These are phyloP conservation scores for Litsea cubeba DNA, from an alignment of 164 flowering plant species.

Conservation along the genomic window DNA sequence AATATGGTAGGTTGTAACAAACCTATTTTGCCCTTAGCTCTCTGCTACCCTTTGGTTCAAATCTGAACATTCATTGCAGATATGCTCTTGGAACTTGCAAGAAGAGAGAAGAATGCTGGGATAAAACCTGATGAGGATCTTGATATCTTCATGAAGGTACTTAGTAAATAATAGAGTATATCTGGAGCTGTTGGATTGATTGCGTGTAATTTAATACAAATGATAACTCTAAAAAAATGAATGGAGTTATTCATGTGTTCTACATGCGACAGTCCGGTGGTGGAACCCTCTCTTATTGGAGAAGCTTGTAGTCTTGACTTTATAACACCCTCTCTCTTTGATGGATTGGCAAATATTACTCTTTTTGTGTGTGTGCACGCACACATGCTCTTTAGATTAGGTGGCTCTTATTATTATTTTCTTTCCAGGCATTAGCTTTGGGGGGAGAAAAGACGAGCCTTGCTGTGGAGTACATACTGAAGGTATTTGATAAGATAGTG, in stretches of 20 bases:
- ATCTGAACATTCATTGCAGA: conserved; percentile 34
- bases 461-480: conserved; percentile 75
- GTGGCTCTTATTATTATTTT: not conserved
- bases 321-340: too few relatives aligned
- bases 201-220: not conserved
- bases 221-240: not conserved
- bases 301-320: too few relatives aligned
- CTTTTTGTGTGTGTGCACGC: not conserved
- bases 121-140: conserved; percentile 96
- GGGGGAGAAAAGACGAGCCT: conserved; percentile 72
- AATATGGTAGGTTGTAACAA: conserved; percentile 51
- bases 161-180: not conserved
- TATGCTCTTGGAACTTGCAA: conserved; percentile 91
- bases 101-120: conserved; percentile 85
- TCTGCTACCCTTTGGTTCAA: not conserved
- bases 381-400: not conserved
- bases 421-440: conserved; percentile 66
- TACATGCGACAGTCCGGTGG: too few relatives aligned
- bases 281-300: too few relatives aligned
- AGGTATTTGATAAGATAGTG: conserved; percentile 46
- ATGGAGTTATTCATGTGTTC: too few relatives aligned
- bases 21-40: not conserved
- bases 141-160: conserved; percentile 95
- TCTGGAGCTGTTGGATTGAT: not conserved
- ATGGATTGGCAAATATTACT: too few relatives aligned